phyloP scores from a whole-genome alignment of 495 filamentous ascomycete species.

The Penicillium canariense region DNA sequence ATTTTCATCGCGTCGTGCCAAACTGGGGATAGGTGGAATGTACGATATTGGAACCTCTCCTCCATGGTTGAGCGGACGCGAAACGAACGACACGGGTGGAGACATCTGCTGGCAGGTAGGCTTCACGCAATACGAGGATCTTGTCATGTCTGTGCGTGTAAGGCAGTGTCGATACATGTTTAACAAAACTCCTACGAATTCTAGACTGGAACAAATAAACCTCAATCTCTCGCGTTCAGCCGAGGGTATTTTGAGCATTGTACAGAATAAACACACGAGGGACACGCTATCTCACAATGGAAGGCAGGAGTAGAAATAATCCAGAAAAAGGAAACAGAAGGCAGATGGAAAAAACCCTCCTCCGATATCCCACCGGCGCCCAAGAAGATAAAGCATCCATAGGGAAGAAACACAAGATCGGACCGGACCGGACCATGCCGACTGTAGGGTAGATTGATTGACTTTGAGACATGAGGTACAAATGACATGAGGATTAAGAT shows the following conservation, averaged over 20 bases:
- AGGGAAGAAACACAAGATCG: not conserved
- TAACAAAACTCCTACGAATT: not conserved
- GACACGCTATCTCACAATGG: slow-evolving; percentile 40
- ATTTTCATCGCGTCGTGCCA: no score
- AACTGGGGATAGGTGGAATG: no score
- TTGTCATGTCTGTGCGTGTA: no score
- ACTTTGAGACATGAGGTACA: slow-evolving; percentile 32
- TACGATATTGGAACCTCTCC: no score
- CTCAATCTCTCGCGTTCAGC: slow-evolving; percentile 31
- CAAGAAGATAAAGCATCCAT: slow-evolving; percentile 12
- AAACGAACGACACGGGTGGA: no score
- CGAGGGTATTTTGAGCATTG: slow-evolving; percentile 47
- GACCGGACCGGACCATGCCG: not conserved
- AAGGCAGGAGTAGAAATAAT: not conserved
- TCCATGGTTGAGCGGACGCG: no score
- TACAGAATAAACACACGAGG: slow-evolving; percentile 33
- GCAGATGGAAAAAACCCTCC: slow-evolving; percentile 14
- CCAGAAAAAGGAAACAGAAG: slow-evolving; percentile 22
- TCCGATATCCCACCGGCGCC: slow-evolving; percentile 26
- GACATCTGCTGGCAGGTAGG: no score
- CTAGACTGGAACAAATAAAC: slow-evolving; percentile 13
- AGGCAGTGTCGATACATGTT: not conserved
- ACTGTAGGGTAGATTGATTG: no score
- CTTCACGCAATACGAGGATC: no score
- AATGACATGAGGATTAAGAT: slow-evolving; percentile 33